phyloP scores from a whole-genome alignment of 257 asterid genomes.

The Plantago ovata region DNA sequence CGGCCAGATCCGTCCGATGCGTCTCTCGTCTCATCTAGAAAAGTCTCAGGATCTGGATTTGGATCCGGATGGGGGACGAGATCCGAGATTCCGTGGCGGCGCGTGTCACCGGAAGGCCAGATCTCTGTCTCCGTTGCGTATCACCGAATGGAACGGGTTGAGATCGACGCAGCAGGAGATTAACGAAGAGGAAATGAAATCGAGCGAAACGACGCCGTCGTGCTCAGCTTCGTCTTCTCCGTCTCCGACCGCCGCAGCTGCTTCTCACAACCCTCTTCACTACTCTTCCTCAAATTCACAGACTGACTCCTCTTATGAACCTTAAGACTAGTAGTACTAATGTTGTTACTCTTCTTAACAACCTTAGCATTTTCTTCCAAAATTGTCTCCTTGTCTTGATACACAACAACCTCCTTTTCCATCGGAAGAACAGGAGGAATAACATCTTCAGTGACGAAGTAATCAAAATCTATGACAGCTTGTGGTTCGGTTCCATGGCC shows the following conservation, averaged over 20 bases:
- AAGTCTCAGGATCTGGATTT: conserved; percentile 29
- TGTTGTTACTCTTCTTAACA: neutral
- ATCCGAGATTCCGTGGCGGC: conserved; percentile 31
- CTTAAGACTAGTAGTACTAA: neutral
- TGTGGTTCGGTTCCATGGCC: conserved; percentile 1
- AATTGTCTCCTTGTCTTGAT: conserved; percentile 36
- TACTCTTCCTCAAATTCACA: conserved; percentile 14
- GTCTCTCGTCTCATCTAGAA: conserved; percentile 40
- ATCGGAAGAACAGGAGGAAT: neutral
- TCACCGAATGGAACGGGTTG: conserved; percentile 22
- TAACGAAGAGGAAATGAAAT: conserved; percentile 23
- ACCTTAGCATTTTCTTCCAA: conserved; percentile 28
- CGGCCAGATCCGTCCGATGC: conserved; percentile 67
- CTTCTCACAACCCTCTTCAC: conserved; percentile 20
- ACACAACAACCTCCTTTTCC: conserved; percentile 28
- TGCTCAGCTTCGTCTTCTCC: conserved; percentile 54
- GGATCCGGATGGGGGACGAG: no score
- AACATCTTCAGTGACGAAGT: neutral
- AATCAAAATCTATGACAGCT: neutral
- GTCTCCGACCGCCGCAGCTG: conserved; percentile 57
- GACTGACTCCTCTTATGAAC: conserved; percentile 27
- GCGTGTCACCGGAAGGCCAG: conserved; percentile 50
- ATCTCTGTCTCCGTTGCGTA: conserved; percentile 55
- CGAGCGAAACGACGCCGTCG: conserved; percentile 52
- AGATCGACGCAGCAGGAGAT: conserved; percentile 1